phyloP scores from a whole-genome alignment of 2,329 filamentous ascomycete species.

The Orbilia oligospora region DNA sequence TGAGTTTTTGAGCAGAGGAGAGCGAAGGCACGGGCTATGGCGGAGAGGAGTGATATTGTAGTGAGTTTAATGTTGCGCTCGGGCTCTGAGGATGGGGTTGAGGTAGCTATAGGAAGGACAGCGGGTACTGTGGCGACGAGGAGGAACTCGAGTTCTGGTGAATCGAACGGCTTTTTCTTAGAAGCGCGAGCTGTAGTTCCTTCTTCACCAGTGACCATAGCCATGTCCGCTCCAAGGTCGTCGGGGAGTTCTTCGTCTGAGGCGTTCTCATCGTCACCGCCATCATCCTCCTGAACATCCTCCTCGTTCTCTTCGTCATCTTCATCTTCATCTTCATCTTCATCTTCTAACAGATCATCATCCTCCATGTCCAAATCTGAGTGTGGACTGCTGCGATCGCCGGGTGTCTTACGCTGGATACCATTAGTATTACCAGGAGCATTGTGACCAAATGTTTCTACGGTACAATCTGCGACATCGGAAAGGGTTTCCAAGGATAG shows the following conservation, averaged over 20 bases:
- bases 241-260: conserved; percentile 72
- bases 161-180: conserved; percentile 37
- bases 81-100: conserved; percentile 66
- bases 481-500: conserved; percentile 48
- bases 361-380: conserved; percentile 65
- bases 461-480: conserved; percentile 23
- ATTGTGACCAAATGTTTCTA: conserved; percentile 46
- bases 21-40: conserved; percentile 75
- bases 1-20: conserved; percentile 37
- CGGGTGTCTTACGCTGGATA: conserved; percentile 65
- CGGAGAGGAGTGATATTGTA: conserved; percentile 76
- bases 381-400: conserved; percentile 52
- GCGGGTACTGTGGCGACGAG: conserved; percentile 70
- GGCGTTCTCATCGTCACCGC: conserved; percentile 66
- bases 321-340: conserved; percentile 61
- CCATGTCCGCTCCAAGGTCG: conserved; percentile 76
- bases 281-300: conserved; percentile 65
- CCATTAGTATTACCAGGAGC: conserved; percentile 64
- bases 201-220: conserved; percentile 72
- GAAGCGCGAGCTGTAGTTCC: conserved; percentile 64
- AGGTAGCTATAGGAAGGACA: conserved; percentile 70
- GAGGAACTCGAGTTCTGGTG: conserved; percentile 70
- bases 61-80: conserved; percentile 70
- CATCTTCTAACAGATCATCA: too few relatives aligned
- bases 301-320: conserved; percentile 66